Percentiles rank a stretch among this genome's conserved stretches.
These are phyloP conservation scores for Chrysoporthe cubensis DNA, from an alignment of 2,329 filamentous ascomycete genomes.

Conservation along the genomic window DNA sequence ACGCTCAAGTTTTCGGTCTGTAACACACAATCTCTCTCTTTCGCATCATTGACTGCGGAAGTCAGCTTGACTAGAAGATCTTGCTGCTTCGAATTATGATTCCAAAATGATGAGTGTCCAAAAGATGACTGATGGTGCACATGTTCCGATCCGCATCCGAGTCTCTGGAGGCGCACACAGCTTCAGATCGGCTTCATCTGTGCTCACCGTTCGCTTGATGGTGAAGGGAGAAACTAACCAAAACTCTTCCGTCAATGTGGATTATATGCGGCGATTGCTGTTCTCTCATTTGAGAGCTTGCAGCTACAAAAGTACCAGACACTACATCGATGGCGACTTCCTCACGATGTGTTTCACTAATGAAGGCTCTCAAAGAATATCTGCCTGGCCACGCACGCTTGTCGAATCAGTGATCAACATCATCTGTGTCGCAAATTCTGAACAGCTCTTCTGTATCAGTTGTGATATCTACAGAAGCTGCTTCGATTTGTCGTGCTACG, in stretches of 20 bases:
- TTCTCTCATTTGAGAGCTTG: neutral
- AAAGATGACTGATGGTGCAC: neutral
- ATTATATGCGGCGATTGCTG: neutral
- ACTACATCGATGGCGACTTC: neutral
- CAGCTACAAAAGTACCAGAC: neutral
- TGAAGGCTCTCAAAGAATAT: neutral
- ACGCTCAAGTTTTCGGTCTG: neutral
- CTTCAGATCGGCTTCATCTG: neutral
- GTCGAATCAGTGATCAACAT: neutral
- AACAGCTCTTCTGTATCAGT: neutral
- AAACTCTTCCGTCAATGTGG: neutral
- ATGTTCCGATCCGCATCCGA: neutral
- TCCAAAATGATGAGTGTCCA: too few species aligned
- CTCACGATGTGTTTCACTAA: neutral
- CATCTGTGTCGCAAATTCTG: neutral
- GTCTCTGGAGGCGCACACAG: neutral
- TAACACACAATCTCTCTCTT: neutral
- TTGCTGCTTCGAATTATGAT: neutral
- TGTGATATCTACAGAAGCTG: constrained; percentile 5
- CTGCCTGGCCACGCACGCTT: neutral
- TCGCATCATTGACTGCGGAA: neutral
- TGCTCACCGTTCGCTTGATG: neutral
- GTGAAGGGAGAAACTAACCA: neutral
- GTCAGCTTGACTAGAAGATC: neutral
- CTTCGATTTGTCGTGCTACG: neutral